Evolutionary conservation across 2,329 filamentous ascomycete genomes (phyloP), one percentile per base, ranked within the genome.

Genomic region (Lecanicillium sp.): DNA sequence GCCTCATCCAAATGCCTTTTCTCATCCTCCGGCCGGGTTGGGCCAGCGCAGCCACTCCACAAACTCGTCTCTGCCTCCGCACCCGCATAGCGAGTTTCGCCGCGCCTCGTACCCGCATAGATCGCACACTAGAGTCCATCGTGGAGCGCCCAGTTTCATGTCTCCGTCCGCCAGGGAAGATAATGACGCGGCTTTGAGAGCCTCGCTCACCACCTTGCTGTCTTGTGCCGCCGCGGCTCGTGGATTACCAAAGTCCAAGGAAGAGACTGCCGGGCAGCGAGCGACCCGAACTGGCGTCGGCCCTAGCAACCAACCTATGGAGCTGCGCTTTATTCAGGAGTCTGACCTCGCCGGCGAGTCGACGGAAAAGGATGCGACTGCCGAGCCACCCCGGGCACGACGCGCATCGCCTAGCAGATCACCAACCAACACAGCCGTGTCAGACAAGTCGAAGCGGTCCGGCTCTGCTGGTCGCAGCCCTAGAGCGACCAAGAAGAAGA

Each of bases 191-290:
- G 92, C 88, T 2, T 72, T 98, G 10, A 81, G 92, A 25, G 88
- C 92, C 15, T 95, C 87, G 35, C 72, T 98, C n/a, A 95, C 88
- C 1, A 97, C 92, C 0, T 73, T 98, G 11, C 76, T 98, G 11
- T 96, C 90, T n/a, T 94, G 87, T 53, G 90, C 88, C 0, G 88
- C 89, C 3, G 92, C 90, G 1, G 92, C 90, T 2, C 77, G 92
- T 31, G 84, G 84, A 4, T 68, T 92, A 13, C 79, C 83, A 1
- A 95, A 92, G 55, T 65, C 68, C 13, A 68, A 68, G 35, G 66
- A 71, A 36, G 67, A 71, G 39, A 55, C 55, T 11, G 65, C 68
- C 39, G 51, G 57, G 11, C 51, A 58, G 36, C 46, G 56, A 12
- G 42, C 49, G 11, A 48, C 54, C 9, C 60, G 59, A 33, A 48